Percentiles rank a stretch among this genome's conserved stretches.
These are phyloP conservation scores for Aspergillus taichungensis DNA, from an alignment of 495 filamentous ascomycete species.

Conservation along the genomic window DNA sequence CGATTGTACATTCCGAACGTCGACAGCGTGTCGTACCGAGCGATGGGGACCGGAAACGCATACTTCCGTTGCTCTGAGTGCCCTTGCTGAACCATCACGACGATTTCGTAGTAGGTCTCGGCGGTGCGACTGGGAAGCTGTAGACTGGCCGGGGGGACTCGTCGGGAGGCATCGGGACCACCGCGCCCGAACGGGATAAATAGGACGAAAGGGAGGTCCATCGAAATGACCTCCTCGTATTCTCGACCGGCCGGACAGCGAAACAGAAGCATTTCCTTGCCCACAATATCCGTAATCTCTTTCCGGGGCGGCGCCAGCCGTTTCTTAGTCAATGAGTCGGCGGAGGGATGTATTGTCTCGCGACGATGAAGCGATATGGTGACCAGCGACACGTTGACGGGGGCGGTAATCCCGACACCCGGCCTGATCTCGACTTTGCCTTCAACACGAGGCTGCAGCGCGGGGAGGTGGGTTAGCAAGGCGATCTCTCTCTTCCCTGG, in stretches of 20 bases:
- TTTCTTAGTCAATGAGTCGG: conserved; percentile 87
- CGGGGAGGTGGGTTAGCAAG: conserved; percentile 1
- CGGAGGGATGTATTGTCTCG: conserved; percentile 93
- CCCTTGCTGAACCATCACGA: conserved; percentile 91
- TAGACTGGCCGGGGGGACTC: conserved; percentile 87
- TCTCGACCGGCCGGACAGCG: conserved; percentile 76
- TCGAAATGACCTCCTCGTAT: conserved; percentile 80
- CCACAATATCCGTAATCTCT: conserved; percentile 85
- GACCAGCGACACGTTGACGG: conserved; percentile 85
- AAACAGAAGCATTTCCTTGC: conserved; percentile 89
- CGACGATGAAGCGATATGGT: conserved; percentile 86
- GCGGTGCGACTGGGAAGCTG: conserved; percentile 86
- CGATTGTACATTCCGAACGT: conserved; percentile 99
- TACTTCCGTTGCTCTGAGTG: conserved; percentile 79
- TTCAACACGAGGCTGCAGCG: conserved; percentile 76
- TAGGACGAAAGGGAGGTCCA: conserved; percentile 95
- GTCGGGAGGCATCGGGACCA: conserved; percentile 74
- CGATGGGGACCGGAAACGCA: conserved; percentile 81
- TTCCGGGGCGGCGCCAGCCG: conserved; percentile 86
- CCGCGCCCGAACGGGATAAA: conserved; percentile 94
- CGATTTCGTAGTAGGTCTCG: conserved; percentile 93
- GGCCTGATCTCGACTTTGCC: conserved; percentile 97
- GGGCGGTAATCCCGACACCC: conserved; percentile 68
- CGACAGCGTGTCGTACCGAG: conserved; percentile 89
- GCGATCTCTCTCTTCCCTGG: background rate